phyloP scores from a whole-genome alignment of 495 filamentous ascomycete species.

The Trichoderma virens region DNA sequence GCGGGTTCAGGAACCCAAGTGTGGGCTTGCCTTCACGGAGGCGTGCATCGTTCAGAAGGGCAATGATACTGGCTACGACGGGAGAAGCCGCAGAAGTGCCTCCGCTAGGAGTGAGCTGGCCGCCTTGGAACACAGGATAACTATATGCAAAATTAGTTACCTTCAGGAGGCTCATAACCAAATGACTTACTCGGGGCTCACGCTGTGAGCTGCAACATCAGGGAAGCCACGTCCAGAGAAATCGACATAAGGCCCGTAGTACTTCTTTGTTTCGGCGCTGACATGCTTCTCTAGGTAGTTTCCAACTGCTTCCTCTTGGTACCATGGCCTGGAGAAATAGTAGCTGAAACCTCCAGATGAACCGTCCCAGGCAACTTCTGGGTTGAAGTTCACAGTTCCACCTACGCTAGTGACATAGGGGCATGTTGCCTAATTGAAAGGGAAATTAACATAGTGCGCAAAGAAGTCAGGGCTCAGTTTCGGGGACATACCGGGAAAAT shows the following conservation, averaged over 20 bases:
- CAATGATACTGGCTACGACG: constrained; percentile 49
- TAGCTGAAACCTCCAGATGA: constrained; percentile 65
- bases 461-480: not conserved
- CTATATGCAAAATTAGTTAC: not conserved
- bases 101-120: not conserved
- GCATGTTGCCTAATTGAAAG: constrained; percentile 57
- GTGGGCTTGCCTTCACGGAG: constrained; percentile 40
- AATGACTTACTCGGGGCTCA: not conserved
- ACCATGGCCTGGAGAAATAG: constrained; percentile 52
- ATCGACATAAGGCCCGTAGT: constrained; percentile 51
- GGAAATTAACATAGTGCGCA: constrained; percentile 40
- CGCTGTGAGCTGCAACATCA: constrained; percentile 18
- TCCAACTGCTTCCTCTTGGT: constrained; percentile 51
- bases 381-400: constrained; percentile 48
- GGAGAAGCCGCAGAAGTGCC: constrained; percentile 43
- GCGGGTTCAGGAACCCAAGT: constrained; percentile 64
- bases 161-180: not conserved
- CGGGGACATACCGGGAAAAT: not conserved
- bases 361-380: constrained; percentile 52
- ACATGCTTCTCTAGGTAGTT: constrained; percentile 40
- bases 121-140: not conserved
- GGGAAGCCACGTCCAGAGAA: constrained; percentile 63
- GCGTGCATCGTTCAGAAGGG: constrained; percentile 57
- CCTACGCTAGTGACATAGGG: constrained; percentile 69
- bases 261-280: constrained; percentile 11